These are phyloP conservation scores for Tephrocybe rancida DNA, from an alignment of 768 basidiomycete genomes.

Conservation along the genomic window DNA sequence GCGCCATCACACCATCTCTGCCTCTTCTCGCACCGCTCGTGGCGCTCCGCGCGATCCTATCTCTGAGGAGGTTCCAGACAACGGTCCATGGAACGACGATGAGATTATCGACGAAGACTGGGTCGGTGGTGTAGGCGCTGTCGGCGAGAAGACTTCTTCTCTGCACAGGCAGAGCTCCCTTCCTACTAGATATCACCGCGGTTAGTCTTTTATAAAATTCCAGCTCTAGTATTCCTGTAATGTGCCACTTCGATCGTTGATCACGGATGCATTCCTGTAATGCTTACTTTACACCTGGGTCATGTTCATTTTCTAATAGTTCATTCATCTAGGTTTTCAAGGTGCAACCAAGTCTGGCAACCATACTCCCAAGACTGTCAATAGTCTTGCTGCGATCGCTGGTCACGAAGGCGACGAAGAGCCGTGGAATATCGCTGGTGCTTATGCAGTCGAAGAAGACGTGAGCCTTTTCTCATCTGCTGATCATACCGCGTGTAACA, in stretches of 20 bases:
- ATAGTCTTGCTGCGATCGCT: conserved; percentile 83
- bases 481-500: conserved; percentile 1
- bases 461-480: conserved; percentile 35
- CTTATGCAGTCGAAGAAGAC: conserved; percentile 65
- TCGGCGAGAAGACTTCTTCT: conserved; percentile 78
- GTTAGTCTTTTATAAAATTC: conserved; percentile 38
- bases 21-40: conserved; percentile 67
- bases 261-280: conserved; percentile 24
- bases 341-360: conserved; percentile 57
- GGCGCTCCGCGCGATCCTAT: conserved; percentile 63
- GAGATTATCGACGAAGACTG: conserved; percentile 80
- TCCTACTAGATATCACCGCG: conserved; percentile 78
- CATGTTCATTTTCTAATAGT: conserved; percentile 13
- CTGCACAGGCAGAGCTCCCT: conserved; percentile 82
- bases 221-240: conserved; percentile 8
- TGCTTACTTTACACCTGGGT: conserved; percentile 10
- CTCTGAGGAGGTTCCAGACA: conserved; percentile 64
- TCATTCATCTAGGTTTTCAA: conserved; percentile 47
- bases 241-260: conserved; percentile 21
- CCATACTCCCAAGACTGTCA: conserved; percentile 71
- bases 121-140: conserved; percentile 80
- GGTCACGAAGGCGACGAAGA: conserved; percentile 89
- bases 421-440: conserved; percentile 75
- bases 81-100: conserved; percentile 69
- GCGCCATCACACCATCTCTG: conserved; percentile 83